Percentiles rank a stretch among this genome's conserved stretches.
phyloP scores from a whole-genome alignment of 2,329 filamentous ascomycete species.

The Parascedosporium putredinis region DNA sequence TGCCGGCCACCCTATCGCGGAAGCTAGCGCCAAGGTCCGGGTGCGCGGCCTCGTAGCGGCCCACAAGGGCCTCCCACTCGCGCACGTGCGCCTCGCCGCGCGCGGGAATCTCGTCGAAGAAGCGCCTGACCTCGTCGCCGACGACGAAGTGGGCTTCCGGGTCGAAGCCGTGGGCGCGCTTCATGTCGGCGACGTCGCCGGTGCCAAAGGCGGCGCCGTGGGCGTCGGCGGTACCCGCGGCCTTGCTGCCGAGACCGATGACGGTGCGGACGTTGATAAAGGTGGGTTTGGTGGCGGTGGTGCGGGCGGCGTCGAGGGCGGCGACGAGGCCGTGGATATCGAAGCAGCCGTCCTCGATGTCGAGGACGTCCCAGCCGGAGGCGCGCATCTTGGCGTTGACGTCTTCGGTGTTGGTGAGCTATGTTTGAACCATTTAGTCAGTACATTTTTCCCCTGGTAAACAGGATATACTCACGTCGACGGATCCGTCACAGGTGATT shows the following conservation, averaged over 20 bases:
- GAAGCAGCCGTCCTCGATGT: conserved; percentile 40
- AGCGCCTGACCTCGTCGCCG: conserved; percentile 35
- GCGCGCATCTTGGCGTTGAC: conserved; percentile 48
- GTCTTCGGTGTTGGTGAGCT: conserved; percentile 38
- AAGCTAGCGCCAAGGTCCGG: conserved; percentile 41
- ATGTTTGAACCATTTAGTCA: not conserved
- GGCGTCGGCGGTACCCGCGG: conserved; percentile 39
- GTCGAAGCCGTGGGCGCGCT: conserved; percentile 22
- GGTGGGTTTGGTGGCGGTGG: conserved; percentile 35
- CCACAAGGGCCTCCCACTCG: conserved; percentile 32
- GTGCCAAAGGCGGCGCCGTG: conserved; percentile 48
- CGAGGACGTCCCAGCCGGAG: conserved; percentile 44
- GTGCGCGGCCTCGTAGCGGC: conserved; percentile 30
- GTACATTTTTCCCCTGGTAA: not conserved
- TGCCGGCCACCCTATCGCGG: conserved; percentile 33
- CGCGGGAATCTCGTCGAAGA: conserved; percentile 34
- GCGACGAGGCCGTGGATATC: conserved; percentile 35
- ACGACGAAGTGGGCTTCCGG: conserved; percentile 25
- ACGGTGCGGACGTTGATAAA: conserved; percentile 49
- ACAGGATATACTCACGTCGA: conserved; percentile 28
- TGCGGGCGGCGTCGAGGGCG: conserved; percentile 33
- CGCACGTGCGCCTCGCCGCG: conserved; percentile 26
- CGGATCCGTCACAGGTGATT: conserved; percentile 46
- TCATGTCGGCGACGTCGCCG: conserved; percentile 35
- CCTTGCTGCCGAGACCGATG: conserved; percentile 41